Evolutionary conservation across 1,139 yeast species (phyloP), one percentile per base, ranked within the genome.

Genomic region (Meyerozyma elateridarum): DNA sequence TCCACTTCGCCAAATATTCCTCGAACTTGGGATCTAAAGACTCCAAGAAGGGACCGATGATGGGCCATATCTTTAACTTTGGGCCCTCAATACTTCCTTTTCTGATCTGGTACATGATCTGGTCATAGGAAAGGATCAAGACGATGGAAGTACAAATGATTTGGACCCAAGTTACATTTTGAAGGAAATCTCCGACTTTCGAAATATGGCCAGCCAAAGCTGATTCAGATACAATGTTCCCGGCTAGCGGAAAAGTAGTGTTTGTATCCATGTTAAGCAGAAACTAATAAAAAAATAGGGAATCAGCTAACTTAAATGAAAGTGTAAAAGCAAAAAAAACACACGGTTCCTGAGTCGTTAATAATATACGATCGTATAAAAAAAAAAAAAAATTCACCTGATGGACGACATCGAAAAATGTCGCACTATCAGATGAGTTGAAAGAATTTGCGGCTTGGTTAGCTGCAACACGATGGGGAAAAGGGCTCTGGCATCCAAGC

Each of bases 11-110:
- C 56, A 76, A 69, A 59, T 91, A 91, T 52, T 84, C 96, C 54
- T 85, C 95, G 54, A 91, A 91, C 59, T 89, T 89, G 20, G 98
- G 98, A 62, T 91, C 91, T 53, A 91, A 67, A n/a, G 94, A 81
- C 56, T 91, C 97, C 57, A 91, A 68, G 50, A 91, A 91, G 3
- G 98, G 97, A 4, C 98, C 98, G 46, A 91, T 89, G 35, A 91
- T 69, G 2, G 98, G 98, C 88, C 94, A 89, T 34, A 88, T 48
- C 59, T 91, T 91, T 56, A 72, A 76, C 29, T 64, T 58, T 15
- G 97, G 98, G 16, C 98, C 98, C 8, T 88, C 96, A 55, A 89
- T 87, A 28, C 73, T 55, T 26, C 96, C 96, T 61, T 91, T 91
- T 43, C 78, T 77, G 34, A 74, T 48, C 51, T 87, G 78, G 54